Conservation (phyloP, 2,329 filamentous ascomycete genomes). For the Colletotrichum spinosum region DNA sequence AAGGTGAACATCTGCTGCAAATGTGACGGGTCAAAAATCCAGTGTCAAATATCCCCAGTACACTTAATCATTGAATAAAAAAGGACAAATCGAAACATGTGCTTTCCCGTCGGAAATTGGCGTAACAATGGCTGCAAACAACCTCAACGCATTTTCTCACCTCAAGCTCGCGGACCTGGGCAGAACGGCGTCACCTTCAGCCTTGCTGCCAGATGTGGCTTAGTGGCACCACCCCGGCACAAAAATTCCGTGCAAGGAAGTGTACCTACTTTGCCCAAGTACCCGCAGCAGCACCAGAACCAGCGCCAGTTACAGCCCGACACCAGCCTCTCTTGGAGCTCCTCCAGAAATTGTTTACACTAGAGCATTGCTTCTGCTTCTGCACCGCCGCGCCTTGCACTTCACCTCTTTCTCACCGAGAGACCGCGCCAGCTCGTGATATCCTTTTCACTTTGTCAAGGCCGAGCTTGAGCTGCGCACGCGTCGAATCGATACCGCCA, state of each 20-base stretch:
- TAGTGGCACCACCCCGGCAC: constrained; percentile 46
- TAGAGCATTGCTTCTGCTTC: too few relatives aligned
- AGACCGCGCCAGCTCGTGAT: constrained; percentile 31
- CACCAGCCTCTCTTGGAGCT: constrained; percentile 41
- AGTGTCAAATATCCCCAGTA: too few relatives aligned
- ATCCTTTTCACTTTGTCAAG: constrained; percentile 10
- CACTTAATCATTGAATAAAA: too few relatives aligned
- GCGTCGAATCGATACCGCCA: constrained; percentile 6
- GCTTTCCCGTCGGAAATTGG: too few relatives aligned
- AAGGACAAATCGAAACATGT: too few relatives aligned
- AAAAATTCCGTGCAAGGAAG: constrained; percentile 49
- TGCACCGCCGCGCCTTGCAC: constrained; percentile 23
- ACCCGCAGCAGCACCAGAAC: too few relatives aligned
- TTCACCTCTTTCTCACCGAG: constrained; percentile 31
- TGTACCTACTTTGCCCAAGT: constrained; percentile 44
- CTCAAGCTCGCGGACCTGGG: background rate
- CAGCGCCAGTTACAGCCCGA: too few relatives aligned
- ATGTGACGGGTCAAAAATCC: too few relatives aligned
- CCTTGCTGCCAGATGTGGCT: constrained; percentile 48
- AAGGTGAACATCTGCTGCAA: too few relatives aligned
- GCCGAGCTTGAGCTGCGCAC: constrained; percentile 25
- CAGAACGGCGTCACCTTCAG: constrained; percentile 41
- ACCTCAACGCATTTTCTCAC: background rate
- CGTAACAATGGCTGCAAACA: background rate
- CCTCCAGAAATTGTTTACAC: constrained; percentile 47